phyloP scores from a whole-genome alignment of 108 stramenopile genomes.

The Cylindrotheca fusiformis region DNA sequence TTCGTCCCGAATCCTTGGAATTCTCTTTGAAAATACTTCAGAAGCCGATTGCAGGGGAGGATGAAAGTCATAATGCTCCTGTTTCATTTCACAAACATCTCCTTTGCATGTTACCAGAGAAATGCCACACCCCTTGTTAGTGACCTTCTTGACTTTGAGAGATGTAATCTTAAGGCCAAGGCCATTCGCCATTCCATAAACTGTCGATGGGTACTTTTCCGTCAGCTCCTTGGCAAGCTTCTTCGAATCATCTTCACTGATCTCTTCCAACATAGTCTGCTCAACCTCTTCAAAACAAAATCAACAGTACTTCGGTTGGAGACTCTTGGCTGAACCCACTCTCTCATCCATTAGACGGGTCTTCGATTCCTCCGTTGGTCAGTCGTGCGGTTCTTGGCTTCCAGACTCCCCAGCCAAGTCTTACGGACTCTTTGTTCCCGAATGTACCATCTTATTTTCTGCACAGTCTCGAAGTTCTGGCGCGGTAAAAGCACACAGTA shows the following conservation, averaged over 20 bases:
- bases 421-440: no score
- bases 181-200: slow-evolving; percentile 14
- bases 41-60: slow-evolving; percentile 7
- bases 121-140: slow-evolving; percentile 19
- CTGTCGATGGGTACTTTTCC: slow-evolving; percentile 4
- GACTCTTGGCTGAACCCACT: no score
- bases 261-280: no score
- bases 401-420: no score
- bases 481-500: no score
- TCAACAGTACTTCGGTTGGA: no score
- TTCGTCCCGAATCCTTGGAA: slow-evolving; percentile 12
- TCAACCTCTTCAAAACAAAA: no score
- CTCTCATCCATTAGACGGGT: no score
- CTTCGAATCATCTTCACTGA: slow-evolving; percentile 5
- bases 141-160: slow-evolving; percentile 13
- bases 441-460: no score
- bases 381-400: no score
- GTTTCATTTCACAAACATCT: slow-evolving; percentile 29
- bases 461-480: no score
- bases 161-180: slow-evolving; percentile 4
- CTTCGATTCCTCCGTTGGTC: no score
- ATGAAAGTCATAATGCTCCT: slow-evolving; percentile 20
- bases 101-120: slow-evolving; percentile 18
- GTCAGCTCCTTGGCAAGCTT: slow-evolving; percentile 12
- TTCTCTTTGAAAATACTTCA: slow-evolving; percentile 5